A percentile compares a stretch with the other conserved stretches of the same genome.
These are phyloP conservation scores for Adansonia rubrostipa DNA, from an alignment of 441 rosid species.

Conservation along the genomic window DNA sequence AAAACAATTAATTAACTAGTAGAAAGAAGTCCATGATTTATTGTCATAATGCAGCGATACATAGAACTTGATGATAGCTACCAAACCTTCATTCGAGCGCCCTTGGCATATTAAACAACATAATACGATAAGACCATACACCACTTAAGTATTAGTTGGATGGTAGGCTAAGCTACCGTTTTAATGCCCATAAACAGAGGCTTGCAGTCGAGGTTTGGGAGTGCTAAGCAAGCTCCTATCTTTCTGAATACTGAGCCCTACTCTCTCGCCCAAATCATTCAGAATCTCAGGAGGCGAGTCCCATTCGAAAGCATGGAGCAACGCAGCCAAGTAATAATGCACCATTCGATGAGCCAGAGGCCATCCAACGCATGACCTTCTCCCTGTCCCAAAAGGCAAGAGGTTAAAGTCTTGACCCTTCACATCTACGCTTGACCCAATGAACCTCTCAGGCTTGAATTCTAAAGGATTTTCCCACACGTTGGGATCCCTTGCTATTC, in stretches of 20 bases:
- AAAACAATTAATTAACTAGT: background rate
- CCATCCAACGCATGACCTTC: constrained; percentile 31
- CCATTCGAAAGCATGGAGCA: constrained; percentile 34
- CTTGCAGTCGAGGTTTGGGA: constrained; percentile 12
- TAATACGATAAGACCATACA: background rate
- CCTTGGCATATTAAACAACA: background rate
- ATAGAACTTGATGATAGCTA: background rate
- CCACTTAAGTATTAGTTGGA: background rate
- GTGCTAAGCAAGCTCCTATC: constrained; percentile 28
- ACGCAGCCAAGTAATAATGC: constrained; percentile 28
- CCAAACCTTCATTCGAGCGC: background rate
- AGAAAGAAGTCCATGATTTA: background rate
- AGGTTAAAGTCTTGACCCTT: constrained; percentile 27
- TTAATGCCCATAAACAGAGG: constrained; percentile 1
- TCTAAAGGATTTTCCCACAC: constrained; percentile 29
- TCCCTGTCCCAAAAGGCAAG: constrained; percentile 32
- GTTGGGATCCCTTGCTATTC: constrained; percentile 27
- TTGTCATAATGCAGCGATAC: background rate
- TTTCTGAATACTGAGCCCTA: constrained; percentile 30
- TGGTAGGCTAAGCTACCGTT: background rate
- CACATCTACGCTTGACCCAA: constrained; percentile 18
- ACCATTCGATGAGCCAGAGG: constrained; percentile 31
- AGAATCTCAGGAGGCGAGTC: constrained; percentile 16
- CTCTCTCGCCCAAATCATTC: constrained; percentile 19
- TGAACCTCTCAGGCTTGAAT: constrained; percentile 27